Evolutionary conservation across 148 eudicot genomes (phyloP), one percentile per base, ranked within the genome.

Genomic region (Nepenthes gracilis): DNA sequence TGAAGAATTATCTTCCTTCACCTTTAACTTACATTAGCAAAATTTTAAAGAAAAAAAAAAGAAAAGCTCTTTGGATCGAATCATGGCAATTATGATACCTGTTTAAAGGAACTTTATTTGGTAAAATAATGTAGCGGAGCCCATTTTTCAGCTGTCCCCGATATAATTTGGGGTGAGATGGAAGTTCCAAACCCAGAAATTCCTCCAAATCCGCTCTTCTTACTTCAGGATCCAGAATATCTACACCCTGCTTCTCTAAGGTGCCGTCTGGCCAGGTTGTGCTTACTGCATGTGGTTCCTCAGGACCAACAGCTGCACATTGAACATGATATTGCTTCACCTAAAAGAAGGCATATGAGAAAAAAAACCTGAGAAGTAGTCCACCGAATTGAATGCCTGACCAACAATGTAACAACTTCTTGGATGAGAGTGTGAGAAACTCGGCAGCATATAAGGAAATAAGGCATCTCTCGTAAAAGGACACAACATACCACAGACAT

Each of bases 271-370:
- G 89, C 79, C 81, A 82, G 64, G 81, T 64, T 52, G 86, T 75
- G 68, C 95, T 84, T 54, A 91, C 86, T 58, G 99, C 99, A 78
- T 94, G 97, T 58, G 97, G 99, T 74, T 94, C 99, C 70, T 94
- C 99, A 49, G 99, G 99, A 64, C 99, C 99, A 59, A 80, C 90
- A 64, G 88, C 77, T 15, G 95, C 86, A 63, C 71, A 79, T 54
- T 71, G 82, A 74, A 75, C 73, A 62, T 57, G 69, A 75, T 62
- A 75, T 63, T 77, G 78, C 70, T 75, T 83, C 49, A 58, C 80
- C 84, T 84, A 77, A 36, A 54, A 64, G 62, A 64, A 8, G 13
- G 10, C 58, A 43, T 56, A 67, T 51, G 60, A 54, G 53, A 32
- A 55, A 9, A 1, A n/a, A 55, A 6, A 55, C 33, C 37, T 35